Base-by-base conservation (phyloP, 2,329 filamentous ascomycete species). In the Rhinocladiella similis region DNA sequence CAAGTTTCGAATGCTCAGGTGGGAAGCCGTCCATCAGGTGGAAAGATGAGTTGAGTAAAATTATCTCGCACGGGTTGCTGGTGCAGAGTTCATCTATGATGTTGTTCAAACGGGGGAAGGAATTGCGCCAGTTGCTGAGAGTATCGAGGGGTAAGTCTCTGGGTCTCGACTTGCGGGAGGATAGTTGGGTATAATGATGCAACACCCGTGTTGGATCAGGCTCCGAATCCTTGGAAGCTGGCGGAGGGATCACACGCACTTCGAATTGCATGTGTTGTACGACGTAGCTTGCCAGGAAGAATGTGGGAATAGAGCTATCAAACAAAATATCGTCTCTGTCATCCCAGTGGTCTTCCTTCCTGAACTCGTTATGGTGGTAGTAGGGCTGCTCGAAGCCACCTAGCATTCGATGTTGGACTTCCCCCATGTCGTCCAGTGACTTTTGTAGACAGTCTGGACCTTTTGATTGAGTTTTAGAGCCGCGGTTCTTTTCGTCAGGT, bases 181-280 rank as follows among this genome's bases (percentile, higher is more conserved):
- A 72, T 7, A 77, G 67, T 25, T 70, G 69, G 9, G 74, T 78
- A 61, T 77, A 79, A 38, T 66, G 67, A 63, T 78, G 76, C 33
- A 75, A 63, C n/a, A 72, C 70, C 53, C 72, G 69, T 9, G 29
- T 33, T 33, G 29, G 10, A 42, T 75, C 73, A 18, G 69, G 67
- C 20, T 67, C 66, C 38, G 38, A 10, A 41, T 41, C 12, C 3
- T 18, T 41, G 46, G 70, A 33, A 33, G 29, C 5, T 33, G 29
- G 68, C 5, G 66, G 69, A 53, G 72, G 69, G 60, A 70, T 73
- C 6, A 77, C 73, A 73, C 74, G 77, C 75, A 78, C 78, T 45
- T 74, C 71, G 58, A 79, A 77, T 46, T 68, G 70, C 48, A 77
- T 68, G 16, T 69, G 69, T 56, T 72, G 65, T 10, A 63, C 39